Evolutionary conservation across 371 early-diverging fungal genomes (phyloP).

Genomic region (Chytridium lagenaria): DNA sequence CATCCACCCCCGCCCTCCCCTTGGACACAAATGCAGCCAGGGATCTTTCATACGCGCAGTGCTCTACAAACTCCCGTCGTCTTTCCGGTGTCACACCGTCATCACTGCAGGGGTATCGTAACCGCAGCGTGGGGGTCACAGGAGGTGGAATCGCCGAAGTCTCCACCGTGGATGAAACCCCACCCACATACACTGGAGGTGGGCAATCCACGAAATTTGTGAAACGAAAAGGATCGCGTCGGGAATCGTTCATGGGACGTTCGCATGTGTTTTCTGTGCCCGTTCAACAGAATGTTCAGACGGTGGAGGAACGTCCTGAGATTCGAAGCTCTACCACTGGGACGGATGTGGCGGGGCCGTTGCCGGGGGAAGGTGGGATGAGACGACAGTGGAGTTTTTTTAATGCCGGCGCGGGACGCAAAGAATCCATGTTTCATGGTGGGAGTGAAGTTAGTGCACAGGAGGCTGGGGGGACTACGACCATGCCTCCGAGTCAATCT

Average conservation of each 20-base stretch:
- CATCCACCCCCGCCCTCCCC: too few species aligned
- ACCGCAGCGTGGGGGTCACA: too few species aligned
- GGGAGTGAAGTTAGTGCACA: not conserved
- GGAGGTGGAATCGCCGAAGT: too few species aligned
- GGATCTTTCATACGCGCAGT: not conserved
- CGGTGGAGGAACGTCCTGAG: not conserved
- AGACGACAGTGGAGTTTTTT: slow-evolving; percentile 2
- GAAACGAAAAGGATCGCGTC: not conserved
- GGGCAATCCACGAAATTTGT: too few species aligned
- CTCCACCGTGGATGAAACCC: too few species aligned
- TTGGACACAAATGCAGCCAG: not conserved
- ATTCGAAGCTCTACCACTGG: not conserved
- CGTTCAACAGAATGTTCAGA: not conserved
- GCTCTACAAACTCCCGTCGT: not conserved
- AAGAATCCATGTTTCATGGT: not conserved
- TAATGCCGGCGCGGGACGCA: slow-evolving; percentile 2
- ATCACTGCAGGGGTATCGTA: too few species aligned
- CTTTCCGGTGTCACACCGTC: too few species aligned
- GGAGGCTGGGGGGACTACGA: not conserved
- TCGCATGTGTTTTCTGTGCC: not conserved
- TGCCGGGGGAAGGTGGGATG: not conserved
- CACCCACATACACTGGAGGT: too few species aligned
- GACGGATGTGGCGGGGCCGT: not conserved
- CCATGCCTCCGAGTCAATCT: not conserved
- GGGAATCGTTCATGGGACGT: not conserved